Evolutionary conservation across 1,139 yeast species (phyloP), one percentile per base, ranked within the genome.

Genomic region (Candida glucosophila): DNA sequence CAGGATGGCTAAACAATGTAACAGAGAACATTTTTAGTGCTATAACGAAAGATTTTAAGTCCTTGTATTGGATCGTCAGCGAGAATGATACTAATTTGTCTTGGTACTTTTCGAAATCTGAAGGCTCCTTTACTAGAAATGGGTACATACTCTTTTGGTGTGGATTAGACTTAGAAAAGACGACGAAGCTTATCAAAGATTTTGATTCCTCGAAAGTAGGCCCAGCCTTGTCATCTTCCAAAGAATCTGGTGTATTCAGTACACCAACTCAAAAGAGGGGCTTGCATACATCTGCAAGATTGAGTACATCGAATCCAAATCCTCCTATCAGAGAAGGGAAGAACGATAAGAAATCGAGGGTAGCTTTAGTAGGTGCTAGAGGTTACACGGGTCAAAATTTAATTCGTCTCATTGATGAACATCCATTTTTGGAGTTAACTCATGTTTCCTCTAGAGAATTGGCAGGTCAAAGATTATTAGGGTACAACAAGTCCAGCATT

Each of bases 1-100:
- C 82, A 32, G 97, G 97, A 23, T 90, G 99, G 99, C 75, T 90
- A 49, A 90, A 90, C 62, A 90, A 88, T 42, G 96, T 90, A 32
- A 81, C 95, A 31, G 99, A 90, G 46, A 90, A 88, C 55, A 81
- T 92, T 32, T 90, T 93, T 73, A 72, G 68, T 30, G 76, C 94
- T 12, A 69, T 90, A 41, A 74, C 68, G 41, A 80, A 78, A 45
- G 95, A 88, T 48, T 80, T 73, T 52, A 41, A 66, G 20, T 56
- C 75, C 9, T 66, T 92, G 39, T 86, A 77, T 51, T 90, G 98
- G 98, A 70, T 77, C 25, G 92, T 86, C 23, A 70, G 77, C 41
- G 97, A 90, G 55, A 86, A 80, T 42, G 96, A 88, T 49, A 76
- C 88, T 34, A 88, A 90, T 52, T 72, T 90, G 37, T 61, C 92